A percentile compares a stretch with the other conserved stretches of the same genome.
Conservation (phyloP, 176 grass and related monocot genomes). For the Hyparrhenia diplandra region DNA sequence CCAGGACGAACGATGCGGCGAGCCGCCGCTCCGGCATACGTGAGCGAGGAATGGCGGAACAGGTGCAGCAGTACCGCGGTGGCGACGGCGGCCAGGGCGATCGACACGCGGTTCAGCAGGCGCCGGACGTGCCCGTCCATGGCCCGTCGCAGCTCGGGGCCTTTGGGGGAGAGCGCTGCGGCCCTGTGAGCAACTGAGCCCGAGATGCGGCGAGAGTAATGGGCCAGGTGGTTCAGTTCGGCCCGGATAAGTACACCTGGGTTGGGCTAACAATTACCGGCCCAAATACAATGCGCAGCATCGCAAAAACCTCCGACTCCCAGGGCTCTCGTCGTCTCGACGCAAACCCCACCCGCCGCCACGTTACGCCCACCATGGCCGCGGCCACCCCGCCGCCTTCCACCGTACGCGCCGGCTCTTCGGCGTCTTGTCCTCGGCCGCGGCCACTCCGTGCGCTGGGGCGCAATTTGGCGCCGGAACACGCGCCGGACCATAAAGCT, state of each 20-base stretch:
- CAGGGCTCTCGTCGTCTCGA: background rate
- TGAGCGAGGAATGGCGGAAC: conserved; percentile 41
- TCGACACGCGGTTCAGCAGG: conserved; percentile 70
- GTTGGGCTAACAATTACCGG: no score
- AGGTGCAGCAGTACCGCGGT: conserved; percentile 63
- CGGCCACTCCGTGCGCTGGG: background rate
- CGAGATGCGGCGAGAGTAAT: no score
- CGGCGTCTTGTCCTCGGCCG: conserved; percentile 7
- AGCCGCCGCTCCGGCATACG: conserved; percentile 14
- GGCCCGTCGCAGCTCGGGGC: background rate
- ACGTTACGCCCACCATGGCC: background rate
- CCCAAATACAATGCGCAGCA: background rate
- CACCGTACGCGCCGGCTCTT: conserved; percentile 27
- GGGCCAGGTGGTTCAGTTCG: no score
- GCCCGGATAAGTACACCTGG: no score
- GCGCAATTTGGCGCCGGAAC: background rate
- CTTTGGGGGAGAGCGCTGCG: background rate
- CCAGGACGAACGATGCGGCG: conserved; percentile 11
- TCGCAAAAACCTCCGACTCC: background rate
- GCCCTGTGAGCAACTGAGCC: no score
- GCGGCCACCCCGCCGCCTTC: conserved; percentile 2
- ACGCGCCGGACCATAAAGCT: background rate
- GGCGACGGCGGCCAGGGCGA: conserved; percentile 55
- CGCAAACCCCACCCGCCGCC: background rate
- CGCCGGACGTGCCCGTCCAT: conserved; percentile 72